Evolutionary conservation across 1,284 basidiomycete species (phyloP).

Genomic region (Anthracocystis walkeri): DNA sequence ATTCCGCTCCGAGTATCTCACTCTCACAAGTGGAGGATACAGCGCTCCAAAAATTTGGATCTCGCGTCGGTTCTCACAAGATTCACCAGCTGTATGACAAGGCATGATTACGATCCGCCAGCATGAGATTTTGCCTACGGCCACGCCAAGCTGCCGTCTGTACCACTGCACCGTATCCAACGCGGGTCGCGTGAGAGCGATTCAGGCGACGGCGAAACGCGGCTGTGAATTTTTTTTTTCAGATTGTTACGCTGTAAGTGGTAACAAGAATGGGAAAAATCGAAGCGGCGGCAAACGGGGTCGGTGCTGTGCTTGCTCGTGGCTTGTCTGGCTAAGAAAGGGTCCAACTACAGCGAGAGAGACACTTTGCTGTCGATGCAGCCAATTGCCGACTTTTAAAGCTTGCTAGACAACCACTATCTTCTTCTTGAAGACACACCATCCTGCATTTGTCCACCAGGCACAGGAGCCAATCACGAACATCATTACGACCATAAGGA

Average conservation of each 20-base stretch:
- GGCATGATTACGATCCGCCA: no score
- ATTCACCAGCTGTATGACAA: no score
- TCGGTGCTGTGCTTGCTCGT: not conserved
- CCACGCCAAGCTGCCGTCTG: no score
- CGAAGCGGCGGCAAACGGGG: no score
- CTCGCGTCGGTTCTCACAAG: no score
- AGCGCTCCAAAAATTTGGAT: no score
- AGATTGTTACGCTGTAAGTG: no score
- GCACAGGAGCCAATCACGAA: not conserved
- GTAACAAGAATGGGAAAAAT: no score
- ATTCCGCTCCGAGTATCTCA: no score
- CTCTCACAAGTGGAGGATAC: no score
- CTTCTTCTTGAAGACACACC: not conserved
- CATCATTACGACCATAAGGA: not conserved
- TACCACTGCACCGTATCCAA: no score
- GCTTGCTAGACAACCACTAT: not conserved
- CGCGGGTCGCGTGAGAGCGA: not conserved
- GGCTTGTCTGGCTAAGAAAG: not conserved
- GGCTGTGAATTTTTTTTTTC: not conserved
- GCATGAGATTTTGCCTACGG: no score
- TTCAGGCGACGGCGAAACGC: not conserved
- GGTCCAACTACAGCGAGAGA: not conserved
- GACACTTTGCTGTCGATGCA: not conserved
- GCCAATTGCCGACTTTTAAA: not conserved
- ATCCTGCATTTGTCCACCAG: constrained; percentile 2